Evolutionary conservation across 345 rosid genomes (phyloP).

Genomic region (Viola odorata): DNA sequence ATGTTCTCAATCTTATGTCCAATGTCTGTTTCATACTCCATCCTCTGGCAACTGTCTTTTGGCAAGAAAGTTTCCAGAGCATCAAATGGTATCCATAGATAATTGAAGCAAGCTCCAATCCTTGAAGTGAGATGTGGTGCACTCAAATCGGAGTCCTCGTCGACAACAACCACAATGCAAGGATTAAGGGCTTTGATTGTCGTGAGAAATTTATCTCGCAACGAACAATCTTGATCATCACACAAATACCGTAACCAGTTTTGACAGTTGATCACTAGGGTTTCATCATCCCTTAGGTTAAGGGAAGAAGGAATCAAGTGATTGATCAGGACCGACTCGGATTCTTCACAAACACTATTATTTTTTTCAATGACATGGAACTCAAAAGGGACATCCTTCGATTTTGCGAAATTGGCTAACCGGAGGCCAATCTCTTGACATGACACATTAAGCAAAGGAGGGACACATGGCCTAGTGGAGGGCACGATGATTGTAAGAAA

Average conservation of each 20-base stretch:
- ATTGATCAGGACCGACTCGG: slow-evolving; percentile 19
- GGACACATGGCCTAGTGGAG: slow-evolving; percentile 39
- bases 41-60: slow-evolving; percentile 50
- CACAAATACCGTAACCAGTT: slow-evolving; percentile 58
- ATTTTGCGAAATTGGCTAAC: slow-evolving; percentile 52
- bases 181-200: slow-evolving; percentile 47
- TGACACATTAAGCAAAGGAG: slow-evolving; percentile 52
- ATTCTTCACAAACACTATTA: slow-evolving; percentile 12
- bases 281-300: slow-evolving; percentile 46
- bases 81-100: slow-evolving; percentile 71
- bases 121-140: slow-evolving; percentile 42
- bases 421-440: slow-evolving; percentile 50
- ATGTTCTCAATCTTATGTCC: slow-evolving; percentile 58
- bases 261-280: slow-evolving; percentile 57
- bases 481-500: slow-evolving; percentile 57
- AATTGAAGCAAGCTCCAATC: slow-evolving; percentile 56
- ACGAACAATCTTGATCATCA: slow-evolving; percentile 31
- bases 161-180: slow-evolving; percentile 37
- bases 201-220: slow-evolving; percentile 37
- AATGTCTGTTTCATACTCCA: slow-evolving; percentile 56
- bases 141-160: slow-evolving; percentile 56
- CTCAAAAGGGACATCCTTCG: slow-evolving; percentile 49
- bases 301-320: slow-evolving; percentile 30
- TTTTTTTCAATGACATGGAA: slow-evolving; percentile 32
- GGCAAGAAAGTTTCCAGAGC: slow-evolving; percentile 68